These are phyloP conservation scores for Colletotrichum sp. DNA, from an alignment of 2,329 filamentous ascomycete species.

Conservation along the genomic window DNA sequence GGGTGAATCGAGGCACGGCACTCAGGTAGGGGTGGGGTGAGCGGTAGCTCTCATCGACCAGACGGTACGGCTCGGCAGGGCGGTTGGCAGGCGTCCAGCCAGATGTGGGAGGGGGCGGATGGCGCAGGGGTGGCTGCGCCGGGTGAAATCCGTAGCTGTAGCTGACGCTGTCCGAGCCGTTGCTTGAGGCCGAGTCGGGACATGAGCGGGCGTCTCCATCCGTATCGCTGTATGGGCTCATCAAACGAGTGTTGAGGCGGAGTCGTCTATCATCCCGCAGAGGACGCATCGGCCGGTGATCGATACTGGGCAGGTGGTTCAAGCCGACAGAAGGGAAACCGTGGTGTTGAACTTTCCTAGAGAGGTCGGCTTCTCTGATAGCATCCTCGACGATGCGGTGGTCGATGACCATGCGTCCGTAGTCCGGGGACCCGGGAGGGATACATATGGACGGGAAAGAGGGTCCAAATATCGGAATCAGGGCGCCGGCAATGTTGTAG, in stretches of 20 bases:
- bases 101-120: conserved; percentile 16
- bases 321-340: conserved; percentile 1
- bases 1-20: conserved; percentile 45
- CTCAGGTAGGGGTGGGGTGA: conserved; percentile 46
- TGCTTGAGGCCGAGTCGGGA: conserved; percentile 25
- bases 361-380: conserved; percentile 52
- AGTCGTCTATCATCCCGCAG: conserved; percentile 29
- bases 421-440: conserved; percentile 65
- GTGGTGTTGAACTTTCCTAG: conserved; percentile 39
- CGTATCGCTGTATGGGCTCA: conserved; percentile 45
- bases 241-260: conserved; percentile 22
- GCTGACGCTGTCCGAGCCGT: conserved; percentile 8
- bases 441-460: conserved; percentile 79
- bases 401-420: conserved; percentile 71
- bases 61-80: neutral
- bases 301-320: conserved; percentile 5
- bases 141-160: conserved; percentile 12
- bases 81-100: conserved; percentile 34
- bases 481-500: conserved; percentile 78
- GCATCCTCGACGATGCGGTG: conserved; percentile 58
- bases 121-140: neutral
- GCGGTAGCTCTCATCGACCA: conserved; percentile 19
- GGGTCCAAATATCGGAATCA: conserved; percentile 90
- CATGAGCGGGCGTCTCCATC: conserved; percentile 40
- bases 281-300: conserved; percentile 10